Conservation (phyloP, 2,329 filamentous ascomycete genomes). For the Fusarium caatingaense region DNA sequence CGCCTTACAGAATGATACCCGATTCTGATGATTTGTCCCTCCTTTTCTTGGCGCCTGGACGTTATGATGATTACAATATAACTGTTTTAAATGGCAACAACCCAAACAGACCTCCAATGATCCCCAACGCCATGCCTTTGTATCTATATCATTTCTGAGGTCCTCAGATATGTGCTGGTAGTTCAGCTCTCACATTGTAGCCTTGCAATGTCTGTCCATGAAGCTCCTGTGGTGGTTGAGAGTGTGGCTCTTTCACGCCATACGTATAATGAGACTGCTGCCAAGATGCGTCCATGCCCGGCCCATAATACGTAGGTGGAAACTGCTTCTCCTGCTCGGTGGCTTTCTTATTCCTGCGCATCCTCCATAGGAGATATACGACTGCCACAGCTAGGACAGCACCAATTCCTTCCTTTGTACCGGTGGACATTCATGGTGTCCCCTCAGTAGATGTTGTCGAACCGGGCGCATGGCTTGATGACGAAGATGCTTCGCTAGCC, state of each 20-base stretch:
- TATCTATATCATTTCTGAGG: background rate
- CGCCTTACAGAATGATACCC: background rate
- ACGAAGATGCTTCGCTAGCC: background rate
- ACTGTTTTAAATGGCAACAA: background rate
- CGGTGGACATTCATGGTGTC: background rate
- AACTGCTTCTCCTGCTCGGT: background rate
- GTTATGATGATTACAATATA: background rate
- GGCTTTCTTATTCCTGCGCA: slow-evolving; percentile 15
- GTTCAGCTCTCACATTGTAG: slow-evolving; percentile 13
- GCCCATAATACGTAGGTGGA: background rate
- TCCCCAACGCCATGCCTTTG: background rate
- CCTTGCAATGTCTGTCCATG: slow-evolving; percentile 18
- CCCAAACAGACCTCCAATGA: background rate
- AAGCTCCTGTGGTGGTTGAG: slow-evolving; percentile 19
- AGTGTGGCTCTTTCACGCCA: slow-evolving; percentile 1
- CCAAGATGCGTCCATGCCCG: slow-evolving; percentile 7
- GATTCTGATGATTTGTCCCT: background rate
- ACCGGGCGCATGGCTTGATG: background rate
- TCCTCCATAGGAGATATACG: slow-evolving; percentile 31
- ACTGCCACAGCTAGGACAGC: background rate
- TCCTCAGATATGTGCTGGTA: slow-evolving; percentile 28
- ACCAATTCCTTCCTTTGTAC: slow-evolving; percentile 29
- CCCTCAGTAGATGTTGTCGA: background rate
- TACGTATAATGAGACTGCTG: slow-evolving; percentile 10
- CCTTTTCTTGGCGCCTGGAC: background rate